Evolutionary conservation across 305 asterid genomes (phyloP), one percentile per base, ranked within the genome.

Genomic region (Fraxinus latifolia): DNA sequence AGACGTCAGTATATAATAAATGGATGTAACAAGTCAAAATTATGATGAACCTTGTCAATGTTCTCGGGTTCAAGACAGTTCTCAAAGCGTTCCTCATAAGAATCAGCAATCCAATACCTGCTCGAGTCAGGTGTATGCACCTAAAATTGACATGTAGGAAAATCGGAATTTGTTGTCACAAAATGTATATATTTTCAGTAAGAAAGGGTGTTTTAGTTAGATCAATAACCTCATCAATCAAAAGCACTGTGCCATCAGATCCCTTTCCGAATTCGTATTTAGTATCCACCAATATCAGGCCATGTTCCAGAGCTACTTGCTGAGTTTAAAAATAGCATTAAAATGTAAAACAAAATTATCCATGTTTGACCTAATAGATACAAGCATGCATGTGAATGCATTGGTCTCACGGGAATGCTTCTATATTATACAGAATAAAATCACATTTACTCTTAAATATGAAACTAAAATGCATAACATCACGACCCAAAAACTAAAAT

Each of bases 51-150:
- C 99, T 96, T 94, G 87, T 96, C 99, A n/a, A 96, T 91, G 82
- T 96, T 96, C 85, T 96, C 98, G 65, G 98, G 99, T 86, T 96
- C 98, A 65, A 93, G 91, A 71, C 95, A 91, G 76, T 88, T 89
- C 83, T 82, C 91, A 81, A 96, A 90, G 82, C 92, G 92, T 47
- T 90, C 93, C 72, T 87, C 89, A 42, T 93, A 94, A 31, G 97
- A 90, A 85, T 88, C 83, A 77, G 92, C 92, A 11, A 94, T 88
- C 99, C 97, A 95, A 65, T 94, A 95, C 85, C 99, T 90, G 89
- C 99, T 95, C 3, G 99, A 96, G 89, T 96, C 99, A n/a, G 98
- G 98, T 32, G 98, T 96, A 77, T 96, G 99, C 79, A 96, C 97
- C 98, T 96, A 83, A 65, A 73, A 78, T 70, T 77, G 1, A 47